Evolutionary conservation across 306 rosid genomes (phyloP).

Genomic region (Prunus kanzakura): DNA sequence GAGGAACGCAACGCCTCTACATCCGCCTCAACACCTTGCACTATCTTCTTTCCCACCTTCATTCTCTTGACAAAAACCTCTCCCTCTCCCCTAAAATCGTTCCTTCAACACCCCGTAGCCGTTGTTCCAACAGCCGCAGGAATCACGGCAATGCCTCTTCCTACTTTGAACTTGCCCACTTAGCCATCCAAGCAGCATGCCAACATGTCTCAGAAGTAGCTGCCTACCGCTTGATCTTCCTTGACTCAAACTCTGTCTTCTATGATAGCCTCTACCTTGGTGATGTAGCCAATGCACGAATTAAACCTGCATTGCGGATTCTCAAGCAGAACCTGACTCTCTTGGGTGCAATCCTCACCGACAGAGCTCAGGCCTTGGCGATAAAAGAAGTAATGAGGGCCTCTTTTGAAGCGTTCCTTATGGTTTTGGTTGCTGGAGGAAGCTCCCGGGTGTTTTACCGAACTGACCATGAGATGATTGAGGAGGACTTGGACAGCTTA

Average conservation of each 20-base stretch:
- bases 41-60: conserved; percentile 51
- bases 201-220: conserved; percentile 88
- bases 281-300: conserved; percentile 62
- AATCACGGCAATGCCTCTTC: conserved; percentile 28
- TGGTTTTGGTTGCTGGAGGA: conserved; percentile 93
- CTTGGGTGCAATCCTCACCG: conserved; percentile 55
- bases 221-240: conserved; percentile 80
- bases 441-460: conserved; percentile 53
- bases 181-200: conserved; percentile 54
- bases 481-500: conserved; percentile 75
- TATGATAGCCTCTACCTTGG: conserved; percentile 64
- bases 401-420: conserved; percentile 79
- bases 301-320: conserved; percentile 65
- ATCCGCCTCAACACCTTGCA: conserved; percentile 87
- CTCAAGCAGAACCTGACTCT: conserved; percentile 76
- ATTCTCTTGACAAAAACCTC: conserved; percentile 57
- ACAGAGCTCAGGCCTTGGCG: conserved; percentile 76
- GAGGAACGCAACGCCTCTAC: conserved; percentile 93
- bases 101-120: conserved; percentile 37
- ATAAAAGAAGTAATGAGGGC: conserved; percentile 85
- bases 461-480: conserved; percentile 55
- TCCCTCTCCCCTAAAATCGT: conserved; percentile 33
- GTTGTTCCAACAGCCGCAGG: conserved; percentile 27
- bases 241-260: conserved; percentile 70
- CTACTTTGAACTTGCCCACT: conserved; percentile 51